Evolutionary conservation across 2,329 filamentous ascomycete species (phyloP).

Genomic region (Aureobasidium melanogenum): DNA sequence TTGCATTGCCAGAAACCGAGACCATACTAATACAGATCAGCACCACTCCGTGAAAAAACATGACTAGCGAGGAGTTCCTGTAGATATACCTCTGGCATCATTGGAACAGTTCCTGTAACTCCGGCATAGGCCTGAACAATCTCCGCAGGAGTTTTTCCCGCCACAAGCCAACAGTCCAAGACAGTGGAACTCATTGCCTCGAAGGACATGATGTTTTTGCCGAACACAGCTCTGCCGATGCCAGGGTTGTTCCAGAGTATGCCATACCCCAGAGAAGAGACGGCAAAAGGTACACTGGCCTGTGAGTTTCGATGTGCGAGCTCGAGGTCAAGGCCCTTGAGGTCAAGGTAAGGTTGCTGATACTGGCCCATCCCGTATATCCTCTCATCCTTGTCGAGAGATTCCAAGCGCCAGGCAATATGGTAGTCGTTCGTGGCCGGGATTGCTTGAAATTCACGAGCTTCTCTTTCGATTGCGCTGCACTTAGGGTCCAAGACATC

Average conservation of each 20-base stretch:
- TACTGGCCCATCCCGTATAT: slow-evolving; percentile 65
- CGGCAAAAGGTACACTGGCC: slow-evolving; percentile 53
- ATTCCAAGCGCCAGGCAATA: slow-evolving; percentile 52
- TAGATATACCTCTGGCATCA: slow-evolving; percentile 46
- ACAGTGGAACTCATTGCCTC: slow-evolving; percentile 50
- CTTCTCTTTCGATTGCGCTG: slow-evolving; percentile 48
- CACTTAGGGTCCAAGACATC: slow-evolving; percentile 50
- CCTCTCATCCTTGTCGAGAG: slow-evolving; percentile 44
- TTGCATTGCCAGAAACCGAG: slow-evolving; percentile 63
- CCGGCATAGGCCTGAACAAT: slow-evolving; percentile 49
- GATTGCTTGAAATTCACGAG: slow-evolving; percentile 49
- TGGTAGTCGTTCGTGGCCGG: slow-evolving; percentile 44
- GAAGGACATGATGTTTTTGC: slow-evolving; percentile 53
- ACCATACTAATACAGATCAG: slow-evolving; percentile 25
- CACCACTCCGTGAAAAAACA: neutral
- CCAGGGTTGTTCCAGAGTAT: slow-evolving; percentile 59
- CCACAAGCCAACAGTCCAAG: slow-evolving; percentile 58
- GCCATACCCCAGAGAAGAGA: slow-evolving; percentile 54
- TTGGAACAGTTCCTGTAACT: slow-evolving; percentile 51
- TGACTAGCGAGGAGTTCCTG: neutral
- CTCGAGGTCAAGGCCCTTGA: slow-evolving; percentile 55
- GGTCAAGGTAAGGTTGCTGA: slow-evolving; percentile 53
- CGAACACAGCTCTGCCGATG: slow-evolving; percentile 52
- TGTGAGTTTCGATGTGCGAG: slow-evolving; percentile 60
- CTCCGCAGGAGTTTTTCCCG: slow-evolving; percentile 45